Conservation (phyloP, 768 basidiomycete species). For the Calocybe indica region DNA sequence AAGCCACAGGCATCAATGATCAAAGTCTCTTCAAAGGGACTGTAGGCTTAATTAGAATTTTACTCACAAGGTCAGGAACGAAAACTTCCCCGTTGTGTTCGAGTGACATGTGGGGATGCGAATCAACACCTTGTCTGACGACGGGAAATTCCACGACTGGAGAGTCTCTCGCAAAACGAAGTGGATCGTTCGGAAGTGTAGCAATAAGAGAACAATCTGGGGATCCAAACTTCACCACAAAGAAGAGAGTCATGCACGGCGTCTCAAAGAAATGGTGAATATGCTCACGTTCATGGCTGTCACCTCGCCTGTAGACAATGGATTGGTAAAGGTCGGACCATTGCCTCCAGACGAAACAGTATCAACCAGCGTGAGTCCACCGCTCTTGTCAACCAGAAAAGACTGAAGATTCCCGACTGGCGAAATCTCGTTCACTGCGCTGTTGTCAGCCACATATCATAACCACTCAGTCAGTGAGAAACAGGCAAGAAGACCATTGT, state of each 20-base stretch:
- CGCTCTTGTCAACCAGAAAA: constrained; percentile 38
- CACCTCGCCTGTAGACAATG: constrained; percentile 50
- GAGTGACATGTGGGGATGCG: constrained; percentile 65
- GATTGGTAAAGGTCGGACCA: constrained; percentile 41
- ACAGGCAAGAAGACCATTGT: constrained; percentile 11
- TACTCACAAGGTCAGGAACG: constrained; percentile 59
- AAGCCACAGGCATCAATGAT: background rate
- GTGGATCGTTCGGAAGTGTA: constrained; percentile 31
- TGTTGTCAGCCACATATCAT: constrained; percentile 13
- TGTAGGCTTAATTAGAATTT: background rate
- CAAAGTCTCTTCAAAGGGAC: background rate
- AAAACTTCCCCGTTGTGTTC: constrained; percentile 52
- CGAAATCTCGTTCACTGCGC: constrained; percentile 47
- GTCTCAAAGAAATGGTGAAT: background rate
- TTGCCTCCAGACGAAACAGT: constrained; percentile 42
- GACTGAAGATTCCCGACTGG: constrained; percentile 43
- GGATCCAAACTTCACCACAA: constrained; percentile 25
- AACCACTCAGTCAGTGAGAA: background rate
- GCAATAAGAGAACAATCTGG: constrained; percentile 28
- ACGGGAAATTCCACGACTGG: constrained; percentile 43
- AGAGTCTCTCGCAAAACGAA: constrained; percentile 27
- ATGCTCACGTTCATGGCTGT: constrained; percentile 46
- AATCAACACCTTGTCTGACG: constrained; percentile 24
- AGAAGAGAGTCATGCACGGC: background rate
- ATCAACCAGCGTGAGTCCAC: constrained; percentile 33